Evolutionary conservation across 768 basidiomycete species (phyloP).

Genomic region (Pleurotus pulmonarius): DNA sequence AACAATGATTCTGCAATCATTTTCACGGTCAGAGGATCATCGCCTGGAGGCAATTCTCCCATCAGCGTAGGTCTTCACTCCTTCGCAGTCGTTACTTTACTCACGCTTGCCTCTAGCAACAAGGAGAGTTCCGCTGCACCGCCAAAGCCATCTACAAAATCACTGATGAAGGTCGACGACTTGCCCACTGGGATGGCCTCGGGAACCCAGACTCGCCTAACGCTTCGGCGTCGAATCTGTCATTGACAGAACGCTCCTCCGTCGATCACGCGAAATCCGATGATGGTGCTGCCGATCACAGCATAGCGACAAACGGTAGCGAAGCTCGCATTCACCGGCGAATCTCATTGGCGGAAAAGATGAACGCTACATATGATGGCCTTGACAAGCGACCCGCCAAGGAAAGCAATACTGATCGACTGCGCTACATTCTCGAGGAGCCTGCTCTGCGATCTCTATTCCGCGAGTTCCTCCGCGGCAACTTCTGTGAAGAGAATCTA

Average conservation of each 20-base stretch:
- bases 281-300: conserved; percentile 22
- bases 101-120: conserved; percentile 50
- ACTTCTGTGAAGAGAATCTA: conserved; percentile 98
- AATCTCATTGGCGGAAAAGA: conserved; percentile 72
- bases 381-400: conserved; percentile 57
- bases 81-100: conserved; percentile 9
- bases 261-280: conserved; percentile 38
- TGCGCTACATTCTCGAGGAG: conserved; percentile 91
- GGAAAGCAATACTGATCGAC: conserved; percentile 89
- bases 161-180: conserved; percentile 84
- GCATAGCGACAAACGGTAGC: conserved; percentile 27
- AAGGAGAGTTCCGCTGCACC: conserved; percentile 95
- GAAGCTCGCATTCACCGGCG: conserved; percentile 74
- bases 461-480: conserved; percentile 89
- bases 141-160: conserved; percentile 94
- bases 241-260: conserved; percentile 52
- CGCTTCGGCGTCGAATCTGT: conserved; percentile 61
- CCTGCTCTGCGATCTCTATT: conserved; percentile 85
- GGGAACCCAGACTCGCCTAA: conserved; percentile 53
- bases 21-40: conserved; percentile 83
- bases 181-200: conserved; percentile 79
- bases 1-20: conserved; percentile 91
- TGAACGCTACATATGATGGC: conserved; percentile 53
- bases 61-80: conserved; percentile 53
- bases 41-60: conserved; percentile 70